These are phyloP conservation scores for Cryptosporidium meleagridis DNA, from an alignment of 169 alveolate species.

Conservation along the genomic window DNA sequence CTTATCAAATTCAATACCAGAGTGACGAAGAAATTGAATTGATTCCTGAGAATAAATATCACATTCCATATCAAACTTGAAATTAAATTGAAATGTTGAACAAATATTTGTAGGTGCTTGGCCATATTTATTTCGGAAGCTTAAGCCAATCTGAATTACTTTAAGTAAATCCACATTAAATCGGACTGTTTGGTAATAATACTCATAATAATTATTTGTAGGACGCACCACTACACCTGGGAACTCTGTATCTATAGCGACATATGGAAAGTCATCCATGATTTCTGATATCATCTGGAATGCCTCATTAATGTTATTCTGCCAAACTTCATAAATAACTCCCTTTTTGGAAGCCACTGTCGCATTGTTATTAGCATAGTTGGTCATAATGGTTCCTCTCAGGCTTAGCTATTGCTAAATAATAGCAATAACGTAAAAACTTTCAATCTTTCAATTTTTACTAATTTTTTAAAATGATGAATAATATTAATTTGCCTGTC, in stretches of 20 bases:
- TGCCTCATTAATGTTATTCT: constrained; percentile 83
- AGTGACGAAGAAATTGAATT: constrained; percentile 91
- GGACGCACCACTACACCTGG: constrained; percentile 95
- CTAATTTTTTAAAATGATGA: neutral
- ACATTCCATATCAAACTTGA: constrained; percentile 91
- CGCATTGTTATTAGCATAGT: neutral
- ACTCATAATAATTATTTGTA: constrained; percentile 85
- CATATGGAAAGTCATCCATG: constrained; percentile 90
- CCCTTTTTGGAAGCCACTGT: neutral
- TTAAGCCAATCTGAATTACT: constrained; percentile 95
- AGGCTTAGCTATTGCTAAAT: constrained; percentile 37
- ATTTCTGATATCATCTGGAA: constrained; percentile 90
- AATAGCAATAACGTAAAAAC: constrained; percentile 25
- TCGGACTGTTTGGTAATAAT: constrained; percentile 94
- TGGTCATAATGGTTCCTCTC: constrained; percentile 38
- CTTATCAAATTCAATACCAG: constrained; percentile 96
- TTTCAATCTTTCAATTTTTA: constrained; percentile 2
- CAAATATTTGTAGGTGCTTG: constrained; percentile 87
- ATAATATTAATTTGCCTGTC: neutral
- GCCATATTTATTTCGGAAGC: constrained; percentile 94
- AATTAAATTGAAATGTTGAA: constrained; percentile 97
- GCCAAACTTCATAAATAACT: constrained; percentile 69
- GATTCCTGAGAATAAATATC: constrained; percentile 94
- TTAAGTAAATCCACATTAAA: constrained; percentile 95
- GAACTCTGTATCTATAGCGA: constrained; percentile 92